phyloP scores from a whole-genome alignment of 192 early-diverging fungal genomes.

The Umbelopsis ramanniana region DNA sequence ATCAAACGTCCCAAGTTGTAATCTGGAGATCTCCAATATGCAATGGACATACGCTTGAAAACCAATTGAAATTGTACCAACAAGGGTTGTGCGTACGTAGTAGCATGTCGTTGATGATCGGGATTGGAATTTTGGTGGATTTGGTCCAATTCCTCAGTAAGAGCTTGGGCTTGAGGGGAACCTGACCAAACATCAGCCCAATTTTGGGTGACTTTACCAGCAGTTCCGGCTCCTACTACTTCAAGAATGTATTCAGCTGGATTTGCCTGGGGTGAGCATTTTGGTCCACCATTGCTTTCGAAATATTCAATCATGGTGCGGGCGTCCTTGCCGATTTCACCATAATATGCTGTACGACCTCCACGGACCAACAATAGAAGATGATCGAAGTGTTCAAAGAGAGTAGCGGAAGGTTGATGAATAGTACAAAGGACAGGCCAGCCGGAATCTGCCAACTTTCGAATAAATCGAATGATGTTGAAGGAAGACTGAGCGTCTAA shows the following conservation, averaged over 20 bases:
- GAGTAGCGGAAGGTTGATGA: slow-evolving; percentile 81
- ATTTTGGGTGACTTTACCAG: slow-evolving; percentile 45
- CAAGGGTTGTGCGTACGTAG: slow-evolving; percentile 50
- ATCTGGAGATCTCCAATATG: slow-evolving; percentile 73
- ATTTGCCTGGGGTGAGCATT: slow-evolving; percentile 71
- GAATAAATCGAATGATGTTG: slow-evolving; percentile 77
- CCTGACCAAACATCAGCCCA: slow-evolving; percentile 77
- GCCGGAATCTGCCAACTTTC: slow-evolving; percentile 62
- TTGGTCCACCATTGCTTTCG: slow-evolving; percentile 70
- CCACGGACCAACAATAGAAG: slow-evolving; percentile 78
- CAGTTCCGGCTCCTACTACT: slow-evolving; percentile 68
- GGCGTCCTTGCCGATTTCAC: slow-evolving; percentile 74
- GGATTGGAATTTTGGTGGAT: slow-evolving; percentile 50
- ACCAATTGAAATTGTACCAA: slow-evolving; percentile 63
- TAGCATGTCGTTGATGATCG: slow-evolving; percentile 26
- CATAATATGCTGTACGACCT: slow-evolving; percentile 81
- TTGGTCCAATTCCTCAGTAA: slow-evolving; percentile 54
- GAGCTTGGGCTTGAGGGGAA: slow-evolving; percentile 51
- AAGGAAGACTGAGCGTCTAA: slow-evolving; percentile 78
- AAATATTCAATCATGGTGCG: slow-evolving; percentile 71
- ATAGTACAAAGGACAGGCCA: slow-evolving; percentile 82
- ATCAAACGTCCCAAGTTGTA: slow-evolving; percentile 77
- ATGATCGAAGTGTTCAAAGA: slow-evolving; percentile 88
- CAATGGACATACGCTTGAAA: slow-evolving; percentile 61
- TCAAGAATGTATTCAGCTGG: slow-evolving; percentile 89